Base-by-base conservation (phyloP, 2,329 filamentous ascomycete species). In the Arthrobotrys pseudoclavata region DNA sequence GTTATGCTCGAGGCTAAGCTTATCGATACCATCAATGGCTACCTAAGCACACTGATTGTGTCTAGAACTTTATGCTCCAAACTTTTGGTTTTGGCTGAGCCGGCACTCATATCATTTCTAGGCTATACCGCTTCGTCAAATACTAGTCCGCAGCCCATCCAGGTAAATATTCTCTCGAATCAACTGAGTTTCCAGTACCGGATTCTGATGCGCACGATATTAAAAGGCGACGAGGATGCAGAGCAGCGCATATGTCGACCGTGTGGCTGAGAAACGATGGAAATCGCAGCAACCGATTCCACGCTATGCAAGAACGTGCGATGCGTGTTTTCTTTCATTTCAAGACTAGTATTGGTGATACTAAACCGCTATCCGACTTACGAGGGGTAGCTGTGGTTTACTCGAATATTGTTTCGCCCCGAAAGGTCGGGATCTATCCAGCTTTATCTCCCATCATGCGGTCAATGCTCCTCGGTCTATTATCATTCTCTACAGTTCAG, bases 161-260 rank as follows among this genome's bases (percentile, higher is more conserved):
- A 9, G 42, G 42, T 47, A 9, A 22, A 20, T 47, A 20, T 47
- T 47, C 7, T 3, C n/a, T 47, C 42, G 7, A 47, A 47, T 20
- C 20, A 40, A 1, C 37, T 40, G 5, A 40, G 12, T 40, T 40
- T 40, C 15, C 3, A 40, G 37, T 12, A 15, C 13, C 12, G 4
- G 31, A 34, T 34, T 9, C 12, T 10, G 31, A 9, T 34, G 7
- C 6, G 31, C 31, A 9, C 12, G 31, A 34, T 29, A 29, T 18
- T 1, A 31, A 55, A 37, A 22, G 9, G 29, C n/a, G n/a, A n/a
- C n/a, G n/a, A n/a, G n/a, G n/a, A n/a, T n/a, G n/a, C n/a, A n/a
- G n/a, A n/a, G n/a, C n/a, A n/a, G 31, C 31, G 52, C 52, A 57
- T 57, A 57, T 57, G 31, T 29, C 29, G 31, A 57, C 52, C 31